Conservation (phyloP, 768 basidiomycete species). For the Pleurotus tuber-regium region DNA sequence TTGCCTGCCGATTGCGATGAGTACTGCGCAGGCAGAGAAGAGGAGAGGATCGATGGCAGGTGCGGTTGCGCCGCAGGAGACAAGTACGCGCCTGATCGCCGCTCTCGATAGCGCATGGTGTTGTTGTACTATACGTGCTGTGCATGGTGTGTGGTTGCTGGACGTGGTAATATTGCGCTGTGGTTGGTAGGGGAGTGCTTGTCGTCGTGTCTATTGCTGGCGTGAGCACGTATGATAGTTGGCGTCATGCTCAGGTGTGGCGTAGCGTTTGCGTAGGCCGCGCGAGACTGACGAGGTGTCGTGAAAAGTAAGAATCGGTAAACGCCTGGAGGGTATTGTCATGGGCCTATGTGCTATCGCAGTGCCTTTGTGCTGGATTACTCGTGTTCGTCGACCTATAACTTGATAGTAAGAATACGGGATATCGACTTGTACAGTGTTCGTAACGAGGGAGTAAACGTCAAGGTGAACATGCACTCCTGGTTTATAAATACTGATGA, state of each 20-base stretch:
- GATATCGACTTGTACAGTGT: background rate
- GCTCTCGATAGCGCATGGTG: background rate
- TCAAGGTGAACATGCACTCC: background rate
- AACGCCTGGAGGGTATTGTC: constrained; percentile 5
- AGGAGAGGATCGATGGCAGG: background rate
- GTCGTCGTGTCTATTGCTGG: too few species aligned
- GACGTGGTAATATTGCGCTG: background rate
- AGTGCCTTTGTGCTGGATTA: background rate
- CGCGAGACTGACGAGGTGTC: background rate
- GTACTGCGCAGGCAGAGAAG: background rate
- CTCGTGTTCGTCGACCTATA: background rate
- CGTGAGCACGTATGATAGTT: too few species aligned
- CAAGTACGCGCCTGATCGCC: background rate
- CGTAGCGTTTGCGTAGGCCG: background rate
- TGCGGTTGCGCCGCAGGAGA: background rate
- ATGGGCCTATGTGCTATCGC: background rate
- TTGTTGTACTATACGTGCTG: background rate
- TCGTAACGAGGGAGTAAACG: background rate
- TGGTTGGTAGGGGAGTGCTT: background rate
- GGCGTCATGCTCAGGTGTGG: background rate
- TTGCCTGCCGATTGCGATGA: background rate
- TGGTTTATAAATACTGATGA: background rate
- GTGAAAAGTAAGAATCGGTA: constrained; percentile 5
- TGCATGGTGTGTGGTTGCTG: background rate
- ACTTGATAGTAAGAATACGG: background rate